Conservation (phyloP, 192 early-diverging fungal genomes). For the Backusella parvicylindrica region DNA sequence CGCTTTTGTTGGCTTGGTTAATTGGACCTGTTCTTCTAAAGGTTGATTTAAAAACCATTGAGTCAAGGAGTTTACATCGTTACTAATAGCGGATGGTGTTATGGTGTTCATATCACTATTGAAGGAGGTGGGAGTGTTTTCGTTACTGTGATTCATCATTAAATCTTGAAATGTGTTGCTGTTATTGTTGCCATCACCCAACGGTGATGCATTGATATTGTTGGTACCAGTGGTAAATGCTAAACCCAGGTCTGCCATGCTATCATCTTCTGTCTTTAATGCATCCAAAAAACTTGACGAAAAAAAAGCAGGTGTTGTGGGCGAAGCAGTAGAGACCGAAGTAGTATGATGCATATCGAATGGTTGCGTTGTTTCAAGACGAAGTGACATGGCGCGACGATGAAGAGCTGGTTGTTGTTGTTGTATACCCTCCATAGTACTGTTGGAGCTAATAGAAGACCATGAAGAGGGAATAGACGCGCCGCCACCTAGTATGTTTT, state of each 20-base stretch:
- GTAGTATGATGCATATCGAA: not conserved
- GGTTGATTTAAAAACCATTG: conserved; percentile 4
- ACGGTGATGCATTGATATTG: not conserved
- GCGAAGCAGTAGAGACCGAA: conserved; percentile 10
- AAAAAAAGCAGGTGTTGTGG: conserved; percentile 66
- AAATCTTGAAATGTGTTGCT: not conserved
- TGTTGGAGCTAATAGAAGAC: not conserved
- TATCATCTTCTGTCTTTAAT: conserved; percentile 41
- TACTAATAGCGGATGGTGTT: conserved; percentile 8
- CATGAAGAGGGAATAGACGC: conserved; percentile 7
- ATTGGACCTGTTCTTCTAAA: not conserved
- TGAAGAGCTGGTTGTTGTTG: not conserved
- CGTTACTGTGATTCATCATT: not conserved
- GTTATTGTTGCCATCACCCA: not conserved
- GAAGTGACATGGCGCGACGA: conserved; percentile 1
- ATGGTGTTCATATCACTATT: conserved; percentile 5
- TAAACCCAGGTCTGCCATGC: not conserved
- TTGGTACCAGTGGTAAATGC: not conserved
- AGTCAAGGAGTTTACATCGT: not conserved
- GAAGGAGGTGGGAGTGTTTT: not conserved
- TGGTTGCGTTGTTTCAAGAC: not conserved
- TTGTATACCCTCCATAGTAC: not conserved
- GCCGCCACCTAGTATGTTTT: not conserved
- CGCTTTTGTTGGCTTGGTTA: not conserved
- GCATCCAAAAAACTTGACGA: conserved; percentile 67